Evolutionary conservation across 1,284 basidiomycete species (phyloP), one percentile per base, ranked within the genome.

Genomic region (Ustilago cynodontis): DNA sequence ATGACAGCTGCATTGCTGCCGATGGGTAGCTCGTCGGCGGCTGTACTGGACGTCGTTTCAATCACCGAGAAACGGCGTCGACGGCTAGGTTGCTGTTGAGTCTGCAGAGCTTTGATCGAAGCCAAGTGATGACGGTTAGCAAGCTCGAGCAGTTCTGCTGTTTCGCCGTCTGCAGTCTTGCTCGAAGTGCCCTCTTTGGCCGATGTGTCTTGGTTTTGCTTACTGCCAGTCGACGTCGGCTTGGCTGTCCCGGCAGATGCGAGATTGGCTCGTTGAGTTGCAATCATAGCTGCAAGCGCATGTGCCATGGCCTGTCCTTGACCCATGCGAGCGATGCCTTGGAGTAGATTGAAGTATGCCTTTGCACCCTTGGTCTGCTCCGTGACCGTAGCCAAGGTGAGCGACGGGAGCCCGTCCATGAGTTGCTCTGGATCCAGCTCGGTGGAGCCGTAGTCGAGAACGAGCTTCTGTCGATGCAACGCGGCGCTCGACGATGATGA

Each of bases 271-370:
- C 65, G 68, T 10, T 59, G 68, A 0, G 61, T 65, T 5, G 73
- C 73, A 14, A 63, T 45, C 50, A 76, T 49, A 10, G 68, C 73
- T 4, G 73, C 73, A 13, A 76, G 65, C 2, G 73, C 73, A 45
- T 76, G 73, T 0, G 73, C 68, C 73, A 76, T 76, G 0, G 73
- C 73, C 35, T 68, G 68, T n/a, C 73, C 73, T 58, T 76, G 73
- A 8, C 18, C 13, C 58, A 76, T 41, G 24, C 61, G 47, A 2
- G 68, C 73, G 26, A 76, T 65, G 24, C 35, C 59, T 35, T 67
- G 65, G 10, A 76, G 65, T 20, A 76, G 37, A 20, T 35, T 52
- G 24, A 71, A 71, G 60, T 65, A 76, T 22, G 73, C 68, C 13
- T 62, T 7, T 14, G 58, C 65, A 7, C 73, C 73, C 11, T 67